phyloP scores from a whole-genome alignment of 768 basidiomycete genomes.

The Leccinum subtestaceum region DNA sequence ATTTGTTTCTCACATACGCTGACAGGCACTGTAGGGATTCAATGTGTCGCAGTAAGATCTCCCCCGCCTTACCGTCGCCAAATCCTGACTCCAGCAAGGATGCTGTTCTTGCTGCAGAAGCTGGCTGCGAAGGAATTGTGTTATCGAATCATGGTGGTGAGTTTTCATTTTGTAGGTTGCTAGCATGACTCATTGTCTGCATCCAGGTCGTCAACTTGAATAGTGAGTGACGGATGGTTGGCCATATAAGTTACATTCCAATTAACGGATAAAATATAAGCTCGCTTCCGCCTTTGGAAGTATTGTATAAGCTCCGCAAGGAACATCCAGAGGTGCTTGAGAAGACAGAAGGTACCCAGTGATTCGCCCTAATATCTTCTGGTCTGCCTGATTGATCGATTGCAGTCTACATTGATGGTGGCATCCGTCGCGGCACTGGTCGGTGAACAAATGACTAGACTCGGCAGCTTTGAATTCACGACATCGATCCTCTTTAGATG shows the following conservation, averaged over 20 bases:
- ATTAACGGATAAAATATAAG: constrained; percentile 36
- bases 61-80: neutral
- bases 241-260: neutral
- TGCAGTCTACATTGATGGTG: constrained; percentile 83
- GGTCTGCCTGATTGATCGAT: constrained; percentile 4
- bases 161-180: constrained; percentile 3
- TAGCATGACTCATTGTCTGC: neutral
- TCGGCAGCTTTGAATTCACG: neutral
- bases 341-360: constrained; percentile 58
- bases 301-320: constrained; percentile 69
- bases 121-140: constrained; percentile 84
- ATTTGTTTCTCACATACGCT: neutral
- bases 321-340: constrained; percentile 73
- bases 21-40: constrained; percentile 47
- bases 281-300: constrained; percentile 73
- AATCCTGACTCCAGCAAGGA: constrained; percentile 48
- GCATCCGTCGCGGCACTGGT: constrained; percentile 74
- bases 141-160: constrained; percentile 89
- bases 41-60: constrained; percentile 58
- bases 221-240: constrained; percentile 46
- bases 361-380: neutral
- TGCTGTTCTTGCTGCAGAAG: constrained; percentile 77
- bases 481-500: constrained; percentile 43
- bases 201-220: constrained; percentile 69
- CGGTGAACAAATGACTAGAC: constrained; percentile 12